Conservation (phyloP, 805 yeast genomes). For the Teunomyces stri region DNA sequence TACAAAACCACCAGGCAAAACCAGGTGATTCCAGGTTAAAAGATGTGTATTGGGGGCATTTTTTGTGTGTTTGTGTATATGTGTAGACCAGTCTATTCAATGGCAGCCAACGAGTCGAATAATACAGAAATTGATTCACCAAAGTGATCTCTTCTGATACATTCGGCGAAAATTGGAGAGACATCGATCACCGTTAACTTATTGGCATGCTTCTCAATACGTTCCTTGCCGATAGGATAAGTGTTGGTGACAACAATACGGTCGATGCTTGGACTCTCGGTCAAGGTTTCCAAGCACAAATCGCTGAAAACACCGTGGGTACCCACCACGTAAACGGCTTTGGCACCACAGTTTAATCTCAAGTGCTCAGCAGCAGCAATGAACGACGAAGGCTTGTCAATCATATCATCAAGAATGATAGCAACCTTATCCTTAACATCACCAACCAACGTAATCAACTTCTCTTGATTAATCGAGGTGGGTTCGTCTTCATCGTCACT, state of each 20-base stretch:
- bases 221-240: slow-evolving; percentile 76
- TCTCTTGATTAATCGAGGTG: slow-evolving; percentile 61
- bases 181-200: slow-evolving; percentile 89
- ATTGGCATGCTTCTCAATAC: slow-evolving; percentile 47
- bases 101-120: slow-evolving; percentile 79
- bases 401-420: slow-evolving; percentile 93
- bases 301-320: slow-evolving; percentile 95
- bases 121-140: slow-evolving; percentile 95
- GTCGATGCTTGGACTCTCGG: slow-evolving; percentile 78
- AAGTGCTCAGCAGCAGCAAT: slow-evolving; percentile 98
- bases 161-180: slow-evolving; percentile 93
- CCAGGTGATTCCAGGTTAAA: not conserved
- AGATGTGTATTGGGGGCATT: not conserved
- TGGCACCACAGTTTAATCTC: slow-evolving; percentile 94
- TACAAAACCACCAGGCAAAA: slow-evolving; percentile 3
- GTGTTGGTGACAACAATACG: slow-evolving; percentile 94
- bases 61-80: too few species aligned
- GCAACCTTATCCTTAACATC: slow-evolving; percentile 92
- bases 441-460: slow-evolving; percentile 93
- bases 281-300: slow-evolving; percentile 76
- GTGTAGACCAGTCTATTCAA: slow-evolving; percentile 25
- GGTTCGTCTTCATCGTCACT: slow-evolving; percentile 90
- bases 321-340: slow-evolving; percentile 82
- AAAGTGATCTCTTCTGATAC: slow-evolving; percentile 97
- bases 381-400: slow-evolving; percentile 90